These are phyloP conservation scores for Diaporthe sp. DNA, from an alignment of 2,329 filamentous ascomycete species.

Conservation along the genomic window DNA sequence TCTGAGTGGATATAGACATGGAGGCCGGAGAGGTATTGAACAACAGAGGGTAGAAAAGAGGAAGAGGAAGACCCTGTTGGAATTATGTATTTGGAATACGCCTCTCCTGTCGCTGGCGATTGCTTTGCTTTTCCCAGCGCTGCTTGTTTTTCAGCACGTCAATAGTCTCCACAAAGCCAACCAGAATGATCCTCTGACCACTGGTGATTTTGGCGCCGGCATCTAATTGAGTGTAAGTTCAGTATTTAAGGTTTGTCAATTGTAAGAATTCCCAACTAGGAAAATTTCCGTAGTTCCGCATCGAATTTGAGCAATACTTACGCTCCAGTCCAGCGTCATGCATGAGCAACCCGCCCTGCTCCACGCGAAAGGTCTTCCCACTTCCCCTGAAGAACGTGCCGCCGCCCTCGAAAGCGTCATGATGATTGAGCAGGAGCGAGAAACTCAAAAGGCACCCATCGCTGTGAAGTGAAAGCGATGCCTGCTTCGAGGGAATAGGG, in stretches of 20 bases:
- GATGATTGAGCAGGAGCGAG: constrained; percentile 38
- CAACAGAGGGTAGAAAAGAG: too few species aligned
- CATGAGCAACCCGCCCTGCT: constrained; percentile 39
- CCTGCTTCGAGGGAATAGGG: constrained; percentile 38
- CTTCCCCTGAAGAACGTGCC: constrained; percentile 39
- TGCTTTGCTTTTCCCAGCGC: constrained; percentile 30
- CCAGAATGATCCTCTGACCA: constrained; percentile 40
- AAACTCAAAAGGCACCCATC: constrained; percentile 39
- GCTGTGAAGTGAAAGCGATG: constrained; percentile 38
- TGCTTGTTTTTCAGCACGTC: constrained; percentile 39
- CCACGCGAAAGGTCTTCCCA: constrained; percentile 34
- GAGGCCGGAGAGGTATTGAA: too few species aligned
- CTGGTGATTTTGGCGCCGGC: constrained; percentile 34
- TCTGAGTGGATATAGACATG: too few species aligned
- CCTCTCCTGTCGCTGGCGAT: background rate
- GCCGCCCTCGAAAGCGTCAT: constrained; percentile 36
- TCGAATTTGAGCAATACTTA: constrained; percentile 13
- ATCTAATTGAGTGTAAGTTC: constrained; percentile 8
- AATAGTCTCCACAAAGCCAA: constrained; percentile 40
- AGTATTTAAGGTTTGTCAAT: background rate
- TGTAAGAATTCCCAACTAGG: background rate
- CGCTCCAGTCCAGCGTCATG: constrained; percentile 40
- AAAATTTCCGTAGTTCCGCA: background rate
- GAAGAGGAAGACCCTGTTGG: too few species aligned
- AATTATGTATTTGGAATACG: background rate